Evolutionary conservation across 1,139 yeast species (phyloP), one percentile per base, ranked within the genome.

Genomic region (Suhomyces kunorum): DNA sequence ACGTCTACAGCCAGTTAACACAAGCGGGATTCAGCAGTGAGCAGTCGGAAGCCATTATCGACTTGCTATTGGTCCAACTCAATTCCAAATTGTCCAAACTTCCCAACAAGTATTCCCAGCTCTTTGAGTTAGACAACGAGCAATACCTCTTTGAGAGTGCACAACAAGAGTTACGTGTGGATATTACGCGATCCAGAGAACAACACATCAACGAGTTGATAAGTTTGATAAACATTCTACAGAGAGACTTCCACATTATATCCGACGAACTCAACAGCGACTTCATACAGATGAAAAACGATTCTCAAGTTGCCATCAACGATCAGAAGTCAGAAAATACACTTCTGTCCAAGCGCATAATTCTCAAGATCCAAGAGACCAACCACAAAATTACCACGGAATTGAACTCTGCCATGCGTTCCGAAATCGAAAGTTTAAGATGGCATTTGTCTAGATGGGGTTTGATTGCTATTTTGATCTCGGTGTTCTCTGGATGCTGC

Each of bases 401-500:
- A 51, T 75, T 92, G 50, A 80, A 83, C 44, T 82, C 95, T 28
- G 92, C 87, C 14, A 77, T 89, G 62, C 80, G 88, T 57, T 83
- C 92, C 0, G 95, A 88, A 45, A 86, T 89, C 46, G 98, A 92
- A 61, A 80, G 83, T 45, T 72, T 90, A 47, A 72, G 98, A 54
- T 92, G 98, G 98, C 90, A 88, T 59, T 80, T 92, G 32, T 89
- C 97, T 5, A 73, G 97, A 43, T 80, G 95, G 63, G 97, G 98
- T 22, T 66, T 86, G 24, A 66, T 83, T 25, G 82, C 87, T 6
- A 81, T 85, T 31, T 55, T 72, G 37, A 58, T 68, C 2, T 61
- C 68, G 16, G 66, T 72, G 3, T 70, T 71, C 39, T 59, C 70
- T 16, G 74, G 70, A 7, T 68, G 74, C 47, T 60, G 71, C n/a